phyloP scores from a whole-genome alignment of 2,329 filamentous ascomycete species.

The Cladosporium colombiae region DNA sequence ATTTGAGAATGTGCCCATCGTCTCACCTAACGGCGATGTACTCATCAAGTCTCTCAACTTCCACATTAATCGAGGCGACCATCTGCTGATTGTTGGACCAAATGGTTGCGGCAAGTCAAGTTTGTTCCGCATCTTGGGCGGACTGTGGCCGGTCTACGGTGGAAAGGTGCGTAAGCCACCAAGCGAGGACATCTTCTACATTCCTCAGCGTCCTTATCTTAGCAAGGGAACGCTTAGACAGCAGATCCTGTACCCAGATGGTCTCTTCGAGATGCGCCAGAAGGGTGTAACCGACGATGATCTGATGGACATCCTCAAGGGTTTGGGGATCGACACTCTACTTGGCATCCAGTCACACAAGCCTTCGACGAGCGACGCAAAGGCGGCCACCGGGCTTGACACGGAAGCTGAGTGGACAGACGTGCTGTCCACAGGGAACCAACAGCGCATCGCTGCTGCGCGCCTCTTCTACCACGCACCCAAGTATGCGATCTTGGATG shows the following conservation, averaged over 20 bases:
- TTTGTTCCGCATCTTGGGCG: constrained; percentile 92
- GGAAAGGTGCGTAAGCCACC: constrained; percentile 89
- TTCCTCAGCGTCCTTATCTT: constrained; percentile 92
- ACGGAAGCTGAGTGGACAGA: constrained; percentile 96
- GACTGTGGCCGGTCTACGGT: constrained; percentile 96
- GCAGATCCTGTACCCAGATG: constrained; percentile 96
- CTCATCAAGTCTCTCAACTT: constrained; percentile 85
- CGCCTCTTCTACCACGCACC: constrained; percentile 91
- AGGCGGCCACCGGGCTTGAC: constrained; percentile 67
- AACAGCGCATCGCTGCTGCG: constrained; percentile 96
- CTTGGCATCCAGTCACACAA: constrained; percentile 64
- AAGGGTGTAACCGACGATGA: constrained; percentile 82
- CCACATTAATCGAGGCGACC: constrained; percentile 79
- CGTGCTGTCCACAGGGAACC: constrained; percentile 84
- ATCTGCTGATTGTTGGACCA: constrained; percentile 90
- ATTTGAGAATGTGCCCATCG: constrained; percentile 88
- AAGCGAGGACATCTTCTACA: constrained; percentile 95
- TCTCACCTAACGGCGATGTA: constrained; percentile 94
- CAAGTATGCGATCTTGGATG: constrained; percentile 92
- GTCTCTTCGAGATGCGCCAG: constrained; percentile 79
- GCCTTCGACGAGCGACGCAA: constrained; percentile 22
- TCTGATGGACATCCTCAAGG: constrained; percentile 72
- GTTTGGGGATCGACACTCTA: constrained; percentile 80
- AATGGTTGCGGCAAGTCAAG: constrained; percentile 98
- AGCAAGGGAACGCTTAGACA: constrained; percentile 89